Conservation (phyloP, 148 eudicot species). For the Amaranthus palmeri region DNA sequence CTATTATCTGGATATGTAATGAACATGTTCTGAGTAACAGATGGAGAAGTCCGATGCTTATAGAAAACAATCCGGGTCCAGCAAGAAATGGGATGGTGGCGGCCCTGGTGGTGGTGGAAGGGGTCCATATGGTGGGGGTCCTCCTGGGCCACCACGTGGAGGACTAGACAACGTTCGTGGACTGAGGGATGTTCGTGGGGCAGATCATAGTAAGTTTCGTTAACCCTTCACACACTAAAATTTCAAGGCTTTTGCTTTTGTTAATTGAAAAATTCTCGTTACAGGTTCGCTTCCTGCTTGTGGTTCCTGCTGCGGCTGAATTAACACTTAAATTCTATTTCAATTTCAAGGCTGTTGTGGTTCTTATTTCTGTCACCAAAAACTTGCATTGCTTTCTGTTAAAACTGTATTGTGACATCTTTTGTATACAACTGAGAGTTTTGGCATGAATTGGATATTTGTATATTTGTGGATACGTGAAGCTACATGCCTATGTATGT, state of each 20-base stretch:
- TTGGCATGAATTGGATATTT: neutral
- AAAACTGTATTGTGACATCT: neutral
- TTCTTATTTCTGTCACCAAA: too few relatives aligned
- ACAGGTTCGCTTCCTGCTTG: slow-evolving; percentile 86
- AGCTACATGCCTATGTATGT: too few relatives aligned
- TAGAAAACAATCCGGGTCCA: slow-evolving; percentile 60
- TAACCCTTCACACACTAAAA: neutral
- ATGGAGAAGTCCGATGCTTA: slow-evolving; percentile 92
- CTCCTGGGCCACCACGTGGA: slow-evolving; percentile 82
- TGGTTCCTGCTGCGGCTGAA: slow-evolving; percentile 84
- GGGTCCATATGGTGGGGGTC: slow-evolving; percentile 88
- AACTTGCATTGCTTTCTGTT: neutral
- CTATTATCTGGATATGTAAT: neutral
- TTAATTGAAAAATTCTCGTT: slow-evolving; percentile 10
- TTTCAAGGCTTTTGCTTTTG: neutral
- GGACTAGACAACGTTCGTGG: slow-evolving; percentile 60
- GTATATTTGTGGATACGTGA: too few relatives aligned
- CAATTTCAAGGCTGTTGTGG: too few relatives aligned
- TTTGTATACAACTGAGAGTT: slow-evolving; percentile 3
- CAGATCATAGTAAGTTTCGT: slow-evolving; percentile 68
- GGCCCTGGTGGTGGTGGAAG: slow-evolving; percentile 90
- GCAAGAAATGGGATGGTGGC: slow-evolving; percentile 97
- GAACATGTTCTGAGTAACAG: slow-evolving; percentile 29
- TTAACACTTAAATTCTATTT: too few relatives aligned
- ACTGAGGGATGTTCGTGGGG: slow-evolving; percentile 62